Percentiles rank a stretch among this genome's conserved stretches.
phyloP scores from a whole-genome alignment of 225 moss, liverwort and hornwort genomes.

The Pseudoscleropodium purum region DNA sequence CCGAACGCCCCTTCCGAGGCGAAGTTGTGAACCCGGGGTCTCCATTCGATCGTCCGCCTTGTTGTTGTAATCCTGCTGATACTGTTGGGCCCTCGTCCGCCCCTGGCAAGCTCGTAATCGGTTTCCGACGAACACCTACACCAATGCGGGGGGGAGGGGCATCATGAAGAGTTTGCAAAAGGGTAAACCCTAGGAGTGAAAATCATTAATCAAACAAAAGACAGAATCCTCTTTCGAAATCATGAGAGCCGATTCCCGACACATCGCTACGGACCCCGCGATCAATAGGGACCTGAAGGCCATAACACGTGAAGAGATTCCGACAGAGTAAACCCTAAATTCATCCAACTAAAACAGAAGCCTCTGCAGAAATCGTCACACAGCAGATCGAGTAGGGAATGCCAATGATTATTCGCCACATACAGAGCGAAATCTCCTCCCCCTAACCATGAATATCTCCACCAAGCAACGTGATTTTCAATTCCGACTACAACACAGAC shows the following conservation, averaged over 20 bases:
- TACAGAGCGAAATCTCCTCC: not conserved
- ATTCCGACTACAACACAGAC: not conserved
- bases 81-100: constrained; percentile 30
- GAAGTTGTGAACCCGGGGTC: constrained; percentile 56
- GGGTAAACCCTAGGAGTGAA: not conserved
- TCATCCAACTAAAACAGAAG: not conserved
- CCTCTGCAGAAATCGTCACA: not conserved
- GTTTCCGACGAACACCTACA: constrained; percentile 56
- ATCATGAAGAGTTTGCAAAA: not conserved
- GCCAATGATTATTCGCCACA: not conserved
- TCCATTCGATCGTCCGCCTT: constrained; percentile 69
- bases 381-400: not conserved
- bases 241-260: not conserved
- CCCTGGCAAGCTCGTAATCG: constrained; percentile 20
- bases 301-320: not conserved
- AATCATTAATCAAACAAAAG: not conserved
- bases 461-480: not conserved
- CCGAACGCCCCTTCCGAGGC: constrained; percentile 84
- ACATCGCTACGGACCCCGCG: not conserved
- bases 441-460: not conserved
- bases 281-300: not conserved
- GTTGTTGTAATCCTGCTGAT: constrained; percentile 27
- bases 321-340: not conserved
- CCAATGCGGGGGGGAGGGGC: constrained; percentile 6
- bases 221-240: not conserved